These are phyloP conservation scores for Multifurca ochricompacta DNA, from an alignment of 768 basidiomycete species.

Conservation along the genomic window DNA sequence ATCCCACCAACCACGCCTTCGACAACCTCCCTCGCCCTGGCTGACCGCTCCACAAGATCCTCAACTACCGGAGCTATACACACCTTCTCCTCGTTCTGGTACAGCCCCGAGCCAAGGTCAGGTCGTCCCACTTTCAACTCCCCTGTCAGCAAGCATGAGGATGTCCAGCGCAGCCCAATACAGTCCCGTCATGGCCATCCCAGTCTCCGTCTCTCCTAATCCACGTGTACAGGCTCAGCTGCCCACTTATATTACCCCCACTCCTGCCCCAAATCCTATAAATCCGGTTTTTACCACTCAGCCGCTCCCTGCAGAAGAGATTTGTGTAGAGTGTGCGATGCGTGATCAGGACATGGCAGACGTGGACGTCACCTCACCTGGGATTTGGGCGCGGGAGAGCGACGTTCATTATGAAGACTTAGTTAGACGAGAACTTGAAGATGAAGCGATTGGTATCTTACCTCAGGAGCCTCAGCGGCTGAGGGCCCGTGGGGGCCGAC, in stretches of 20 bases:
- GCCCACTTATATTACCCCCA: constrained; percentile 66
- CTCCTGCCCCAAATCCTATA: constrained; percentile 42
- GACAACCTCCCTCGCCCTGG: constrained; percentile 3
- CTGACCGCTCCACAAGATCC: not conserved
- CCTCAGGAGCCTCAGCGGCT: constrained; percentile 52
- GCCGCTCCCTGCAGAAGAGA: constrained; percentile 55
- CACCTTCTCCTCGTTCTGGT: constrained; percentile 1
- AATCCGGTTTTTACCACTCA: constrained; percentile 51
- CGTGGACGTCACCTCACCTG: constrained; percentile 78
- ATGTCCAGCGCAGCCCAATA: constrained; percentile 3
- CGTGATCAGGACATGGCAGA: constrained; percentile 97
- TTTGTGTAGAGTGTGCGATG: constrained; percentile 98
- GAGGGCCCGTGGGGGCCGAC: constrained; percentile 52
- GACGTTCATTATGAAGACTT: constrained; percentile 78
- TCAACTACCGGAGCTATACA: not conserved
- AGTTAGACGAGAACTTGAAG: constrained; percentile 61
- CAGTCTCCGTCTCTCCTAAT: constrained; percentile 57
- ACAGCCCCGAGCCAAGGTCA: not conserved
- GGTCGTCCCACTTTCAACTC: not conserved
- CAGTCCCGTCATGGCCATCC: constrained; percentile 26
- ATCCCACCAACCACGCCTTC: not conserved
- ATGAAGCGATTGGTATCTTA: constrained; percentile 45
- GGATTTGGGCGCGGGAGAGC: constrained; percentile 88
- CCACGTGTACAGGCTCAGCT: constrained; percentile 65
- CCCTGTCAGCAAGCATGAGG: constrained; percentile 7